Evolutionary conservation across 1,284 basidiomycete genomes (phyloP).

Genomic region (Ganoderma leucocontextum): DNA sequence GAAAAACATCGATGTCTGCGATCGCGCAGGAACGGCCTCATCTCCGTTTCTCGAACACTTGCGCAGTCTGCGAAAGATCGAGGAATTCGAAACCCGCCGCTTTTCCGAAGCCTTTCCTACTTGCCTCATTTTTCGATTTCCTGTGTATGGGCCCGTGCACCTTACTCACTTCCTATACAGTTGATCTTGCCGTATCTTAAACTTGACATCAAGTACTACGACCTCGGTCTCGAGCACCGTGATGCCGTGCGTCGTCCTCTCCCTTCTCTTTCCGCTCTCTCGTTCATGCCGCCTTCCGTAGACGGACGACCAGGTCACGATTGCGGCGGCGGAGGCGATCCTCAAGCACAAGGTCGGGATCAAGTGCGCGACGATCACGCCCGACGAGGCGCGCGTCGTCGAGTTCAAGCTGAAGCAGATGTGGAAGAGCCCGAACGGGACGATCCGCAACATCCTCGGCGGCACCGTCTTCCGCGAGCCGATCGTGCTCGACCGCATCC

Average conservation of each 20-base stretch:
- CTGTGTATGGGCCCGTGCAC: background rate
- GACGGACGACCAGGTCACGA: conserved; percentile 95
- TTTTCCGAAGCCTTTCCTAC: background rate
- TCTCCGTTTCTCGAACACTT: background rate
- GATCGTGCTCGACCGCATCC: conserved; percentile 92
- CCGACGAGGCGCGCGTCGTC: conserved; percentile 93
- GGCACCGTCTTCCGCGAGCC: conserved; percentile 99
- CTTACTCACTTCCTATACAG: conserved; percentile 47
- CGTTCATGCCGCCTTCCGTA: conserved; percentile 39
- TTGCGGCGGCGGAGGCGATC: conserved; percentile 94
- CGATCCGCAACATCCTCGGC: conserved; percentile 96
- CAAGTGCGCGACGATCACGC: conserved; percentile 98
- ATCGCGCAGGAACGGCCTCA: background rate
- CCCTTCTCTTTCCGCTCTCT: background rate
- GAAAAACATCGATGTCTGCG: background rate
- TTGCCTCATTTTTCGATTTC: background rate
- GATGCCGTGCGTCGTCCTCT: conserved; percentile 67
- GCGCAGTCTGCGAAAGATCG: background rate
- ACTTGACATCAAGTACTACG: conserved; percentile 98
- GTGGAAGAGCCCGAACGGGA: conserved; percentile 97
- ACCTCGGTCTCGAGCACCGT: conserved; percentile 92
- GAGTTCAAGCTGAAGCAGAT: conserved; percentile 99
- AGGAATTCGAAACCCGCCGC: too few species aligned
- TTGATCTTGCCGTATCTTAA: conserved; percentile 95
- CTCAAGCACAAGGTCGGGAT: conserved; percentile 91